Conservation (phyloP, 2,329 filamentous ascomycete genomes). For the Beauveria sp. region DNA sequence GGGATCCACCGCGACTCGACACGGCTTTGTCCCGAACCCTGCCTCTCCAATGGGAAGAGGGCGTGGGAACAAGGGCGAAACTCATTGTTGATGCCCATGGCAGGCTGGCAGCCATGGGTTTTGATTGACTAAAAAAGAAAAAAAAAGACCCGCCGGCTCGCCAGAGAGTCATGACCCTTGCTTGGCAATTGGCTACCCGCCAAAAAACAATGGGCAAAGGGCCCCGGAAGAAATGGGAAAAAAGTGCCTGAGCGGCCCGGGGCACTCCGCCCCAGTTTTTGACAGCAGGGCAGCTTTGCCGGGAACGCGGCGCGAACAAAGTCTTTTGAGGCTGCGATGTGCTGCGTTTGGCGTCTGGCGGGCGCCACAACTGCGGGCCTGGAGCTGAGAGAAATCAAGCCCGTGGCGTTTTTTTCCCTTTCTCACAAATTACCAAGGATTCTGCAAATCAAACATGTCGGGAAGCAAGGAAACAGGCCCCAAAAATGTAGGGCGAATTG, state of each 20-base stretch:
- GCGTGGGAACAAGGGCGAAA: no score
- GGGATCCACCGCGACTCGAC: background rate
- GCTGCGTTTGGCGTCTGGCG: background rate
- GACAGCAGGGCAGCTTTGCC: background rate
- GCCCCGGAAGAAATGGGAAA: background rate
- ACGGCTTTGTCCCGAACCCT: no score
- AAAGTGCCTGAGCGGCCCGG: slow-evolving; percentile 11
- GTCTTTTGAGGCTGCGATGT: background rate
- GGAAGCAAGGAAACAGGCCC: background rate
- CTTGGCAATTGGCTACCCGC: no score
- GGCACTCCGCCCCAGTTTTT: slow-evolving; percentile 1
- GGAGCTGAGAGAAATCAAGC: background rate
- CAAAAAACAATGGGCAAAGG: background rate
- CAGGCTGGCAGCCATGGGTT: no score
- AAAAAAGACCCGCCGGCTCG: no score
- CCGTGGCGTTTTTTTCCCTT: background rate
- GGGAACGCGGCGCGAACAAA: no score
- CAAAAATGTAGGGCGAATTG: no score
- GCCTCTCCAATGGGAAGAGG: no score
- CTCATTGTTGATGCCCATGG: no score
- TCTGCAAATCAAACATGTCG: background rate
- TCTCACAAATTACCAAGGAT: no score
- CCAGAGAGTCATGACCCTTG: background rate
- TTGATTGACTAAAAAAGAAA: no score
- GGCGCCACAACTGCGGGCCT: slow-evolving; percentile 6